Base-by-base conservation (phyloP, 1,139 yeast genomes). In the Entelexis paramagnoliae region DNA sequence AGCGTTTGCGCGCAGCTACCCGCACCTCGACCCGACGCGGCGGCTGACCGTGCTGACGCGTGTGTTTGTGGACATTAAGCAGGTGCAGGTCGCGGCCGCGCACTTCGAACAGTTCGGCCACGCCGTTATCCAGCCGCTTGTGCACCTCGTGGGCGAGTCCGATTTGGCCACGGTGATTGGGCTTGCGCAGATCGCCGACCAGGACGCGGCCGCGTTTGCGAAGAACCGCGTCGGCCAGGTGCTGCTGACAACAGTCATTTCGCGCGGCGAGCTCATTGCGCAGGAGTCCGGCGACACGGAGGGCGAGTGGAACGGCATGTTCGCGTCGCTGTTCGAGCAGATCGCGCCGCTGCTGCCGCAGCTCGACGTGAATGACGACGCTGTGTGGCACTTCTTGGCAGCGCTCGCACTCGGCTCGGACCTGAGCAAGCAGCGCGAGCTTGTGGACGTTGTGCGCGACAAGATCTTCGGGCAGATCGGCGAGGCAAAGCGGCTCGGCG, bases 341-440 rank as follows among this genome's bases (percentile, higher is more conserved):
- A 72, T 89, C 58, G 94, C 87, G 67, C 86, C 89, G 22, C 80
- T 87, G 66, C 75, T 91, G 53, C 74, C 83, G 2, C 73, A 80
- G 28, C 78, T 89, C 51, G 89, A 91, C 82, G 96, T 97, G 50
- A 52, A 88, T 91, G 48, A 63, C 68, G 59, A 56, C 56, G 61
- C 63, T 36, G 89, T 88, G 47, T 91, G 98, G 98, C 97, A 91
- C 71, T 89, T 91, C 64, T 76, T 91, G 68, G 98, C 98, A 35
- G 84, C 96, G 14, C 75, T 91, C 56, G 93, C 97, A 0, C 74
- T 91, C 58, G 93, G 96, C 57, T 96, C 97, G 60, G 83, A 85
- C 66, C 75, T 89, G 62, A 87, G 83, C 62, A 96, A 89, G 68
- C 97, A 91, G 74, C 80, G 96, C 70, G 80, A 87, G 57, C 83